Conservation (phyloP, 805 yeast species). For the Sugiyamaella chiloensis region DNA sequence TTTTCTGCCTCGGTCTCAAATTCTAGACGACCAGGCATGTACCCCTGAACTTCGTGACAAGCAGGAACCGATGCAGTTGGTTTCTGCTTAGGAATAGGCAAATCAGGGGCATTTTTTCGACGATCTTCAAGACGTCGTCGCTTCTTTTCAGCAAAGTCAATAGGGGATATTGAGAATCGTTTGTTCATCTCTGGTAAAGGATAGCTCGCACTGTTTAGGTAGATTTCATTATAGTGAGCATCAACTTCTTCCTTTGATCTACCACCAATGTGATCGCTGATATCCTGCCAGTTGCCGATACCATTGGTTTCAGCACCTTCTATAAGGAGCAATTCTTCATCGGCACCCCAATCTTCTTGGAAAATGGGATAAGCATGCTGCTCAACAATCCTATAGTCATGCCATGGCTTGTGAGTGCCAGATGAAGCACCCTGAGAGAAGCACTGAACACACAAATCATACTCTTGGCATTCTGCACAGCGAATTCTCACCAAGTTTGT, state of each 20-base stretch:
- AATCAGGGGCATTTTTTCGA: slow-evolving; percentile 57
- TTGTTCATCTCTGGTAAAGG: slow-evolving; percentile 87
- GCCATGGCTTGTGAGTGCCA: slow-evolving; percentile 90
- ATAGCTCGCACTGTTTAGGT: slow-evolving; percentile 65
- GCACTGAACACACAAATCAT: slow-evolving; percentile 97
- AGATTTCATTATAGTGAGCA: slow-evolving; percentile 70
- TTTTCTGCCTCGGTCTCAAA: slow-evolving; percentile 96
- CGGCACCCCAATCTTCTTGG: slow-evolving; percentile 95
- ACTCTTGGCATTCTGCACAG: slow-evolving; percentile 91
- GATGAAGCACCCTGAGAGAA: slow-evolving; percentile 79
- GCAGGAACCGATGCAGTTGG: slow-evolving; percentile 91
- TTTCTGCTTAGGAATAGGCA: slow-evolving; percentile 82
- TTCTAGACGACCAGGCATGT: slow-evolving; percentile 97
- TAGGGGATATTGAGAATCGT: slow-evolving; percentile 61
- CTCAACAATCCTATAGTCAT: slow-evolving; percentile 86
- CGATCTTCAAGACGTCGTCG: slow-evolving; percentile 70
- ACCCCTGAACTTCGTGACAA: slow-evolving; percentile 96
- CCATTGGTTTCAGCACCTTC: slow-evolving; percentile 93
- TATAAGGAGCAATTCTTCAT: slow-evolving; percentile 83
- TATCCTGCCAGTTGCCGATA: slow-evolving; percentile 95
- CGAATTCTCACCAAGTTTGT: slow-evolving; percentile 85
- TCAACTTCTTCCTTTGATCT: slow-evolving; percentile 89
- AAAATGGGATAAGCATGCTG: slow-evolving; percentile 94
- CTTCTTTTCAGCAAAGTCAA: slow-evolving; percentile 64
- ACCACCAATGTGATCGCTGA: slow-evolving; percentile 94